Conservation (phyloP, 139 green algal genomes). For the Coelastrella sp. region DNA sequence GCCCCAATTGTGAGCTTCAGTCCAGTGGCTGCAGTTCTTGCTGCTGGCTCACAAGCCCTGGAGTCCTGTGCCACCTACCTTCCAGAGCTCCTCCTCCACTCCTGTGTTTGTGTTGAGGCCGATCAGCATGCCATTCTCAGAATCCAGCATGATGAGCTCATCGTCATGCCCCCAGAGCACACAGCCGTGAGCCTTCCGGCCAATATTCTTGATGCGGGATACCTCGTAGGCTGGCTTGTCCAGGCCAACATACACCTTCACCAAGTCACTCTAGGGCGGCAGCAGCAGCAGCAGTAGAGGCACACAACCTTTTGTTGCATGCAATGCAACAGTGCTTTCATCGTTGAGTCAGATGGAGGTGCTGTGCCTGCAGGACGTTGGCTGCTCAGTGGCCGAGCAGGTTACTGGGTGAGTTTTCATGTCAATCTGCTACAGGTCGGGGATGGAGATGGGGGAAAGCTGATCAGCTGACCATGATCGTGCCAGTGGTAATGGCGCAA, state of each 20-base stretch:
- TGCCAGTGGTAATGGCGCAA: too few species aligned
- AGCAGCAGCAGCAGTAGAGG: constrained; percentile 11
- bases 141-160: constrained; percentile 72
- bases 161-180: constrained; percentile 53
- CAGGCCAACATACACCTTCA: constrained; percentile 57
- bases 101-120: constrained; percentile 2
- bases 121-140: constrained; percentile 56
- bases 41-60: neutral
- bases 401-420: too few species aligned
- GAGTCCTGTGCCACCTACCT: neutral
- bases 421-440: too few species aligned
- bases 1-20: neutral
- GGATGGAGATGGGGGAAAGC: too few species aligned
- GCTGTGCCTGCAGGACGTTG: too few species aligned
- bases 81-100: constrained; percentile 18
- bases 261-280: constrained; percentile 56
- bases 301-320: neutral
- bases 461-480: too few species aligned
- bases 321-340: neutral
- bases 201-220: constrained; percentile 56
- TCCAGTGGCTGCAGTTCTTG: neutral
- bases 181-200: constrained; percentile 71
- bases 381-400: too few species aligned
- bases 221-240: constrained; percentile 17
- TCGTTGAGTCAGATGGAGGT: too few species aligned